phyloP scores from a whole-genome alignment of 305 asterid species.

The Rubia peregrina region DNA sequence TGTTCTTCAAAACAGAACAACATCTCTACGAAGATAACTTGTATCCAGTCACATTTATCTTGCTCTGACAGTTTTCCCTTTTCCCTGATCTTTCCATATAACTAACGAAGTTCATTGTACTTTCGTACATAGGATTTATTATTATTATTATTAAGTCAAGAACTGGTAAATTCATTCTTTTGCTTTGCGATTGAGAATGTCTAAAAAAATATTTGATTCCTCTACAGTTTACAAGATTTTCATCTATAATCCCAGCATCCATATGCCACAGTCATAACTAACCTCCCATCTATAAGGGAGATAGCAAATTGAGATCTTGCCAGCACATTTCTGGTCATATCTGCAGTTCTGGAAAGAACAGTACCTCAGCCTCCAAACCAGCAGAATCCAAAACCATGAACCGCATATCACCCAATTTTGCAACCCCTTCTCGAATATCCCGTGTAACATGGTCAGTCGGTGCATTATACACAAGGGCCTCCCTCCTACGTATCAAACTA shows the following conservation, averaged over 20 bases:
- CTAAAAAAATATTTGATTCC: not conserved
- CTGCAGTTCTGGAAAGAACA: constrained; percentile 87
- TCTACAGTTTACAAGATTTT: not conserved
- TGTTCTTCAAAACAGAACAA: not conserved
- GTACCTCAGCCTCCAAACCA: constrained; percentile 99
- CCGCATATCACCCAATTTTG: constrained; percentile 79
- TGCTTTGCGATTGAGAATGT: not conserved
- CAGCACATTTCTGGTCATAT: constrained; percentile 79
- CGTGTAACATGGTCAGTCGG: constrained; percentile 93
- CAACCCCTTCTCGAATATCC: constrained; percentile 88
- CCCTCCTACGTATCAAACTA: constrained; percentile 92
- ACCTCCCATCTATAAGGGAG: constrained; percentile 83
- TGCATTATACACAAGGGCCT: constrained; percentile 93
- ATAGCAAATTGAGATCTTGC: constrained; percentile 58
- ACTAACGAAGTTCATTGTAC: not conserved
- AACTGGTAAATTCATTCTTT: not conserved
- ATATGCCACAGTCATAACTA: constrained; percentile 11
- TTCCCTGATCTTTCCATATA: not conserved
- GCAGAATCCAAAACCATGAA: constrained; percentile 91
- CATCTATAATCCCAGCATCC: not conserved
- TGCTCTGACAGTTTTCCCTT: not conserved
- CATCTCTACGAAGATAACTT: not conserved
- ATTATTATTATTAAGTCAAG: not conserved
- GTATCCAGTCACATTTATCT: not conserved
- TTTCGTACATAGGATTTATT: not conserved